These are phyloP conservation scores for Lycium barbarum DNA, from an alignment of 257 asterid species.

Conservation along the genomic window DNA sequence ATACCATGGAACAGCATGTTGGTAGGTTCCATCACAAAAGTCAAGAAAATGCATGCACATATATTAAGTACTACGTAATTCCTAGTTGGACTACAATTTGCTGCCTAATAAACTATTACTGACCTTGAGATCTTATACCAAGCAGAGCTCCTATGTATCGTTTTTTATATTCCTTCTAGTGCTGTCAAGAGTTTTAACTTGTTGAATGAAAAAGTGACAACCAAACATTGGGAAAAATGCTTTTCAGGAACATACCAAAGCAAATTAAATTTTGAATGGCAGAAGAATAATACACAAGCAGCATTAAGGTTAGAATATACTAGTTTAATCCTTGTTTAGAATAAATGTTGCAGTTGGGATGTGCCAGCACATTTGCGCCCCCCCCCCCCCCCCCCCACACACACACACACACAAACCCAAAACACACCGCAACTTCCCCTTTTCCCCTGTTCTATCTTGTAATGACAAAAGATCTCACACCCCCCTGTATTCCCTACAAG, in stretches of 20 bases:
- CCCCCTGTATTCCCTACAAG: not conserved
- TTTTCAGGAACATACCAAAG: constrained; percentile 11
- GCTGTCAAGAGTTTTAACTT: not conserved
- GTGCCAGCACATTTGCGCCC: not conserved
- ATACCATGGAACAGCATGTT: not conserved
- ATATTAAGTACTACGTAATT: not conserved
- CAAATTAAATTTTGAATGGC: not conserved
- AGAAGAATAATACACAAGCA: not conserved
- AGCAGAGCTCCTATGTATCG: not conserved
- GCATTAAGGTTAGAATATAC: not conserved
- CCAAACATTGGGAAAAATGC: not conserved
- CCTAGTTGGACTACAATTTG: constrained; percentile 12
- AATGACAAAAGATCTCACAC: not conserved
- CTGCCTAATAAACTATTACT: not conserved
- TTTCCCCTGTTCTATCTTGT: not conserved
- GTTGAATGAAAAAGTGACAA: not conserved
- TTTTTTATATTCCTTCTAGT: not conserved
- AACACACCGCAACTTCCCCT: not conserved
- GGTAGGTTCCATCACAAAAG: not conserved
- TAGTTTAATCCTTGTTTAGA: not conserved
- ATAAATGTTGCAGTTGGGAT: not conserved
- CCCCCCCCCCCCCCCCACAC: not conserved
- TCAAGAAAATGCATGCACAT: constrained; percentile 21
- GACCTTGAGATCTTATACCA: constrained; percentile 16
- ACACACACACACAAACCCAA: not conserved